Evolutionary conservation across 805 yeast species (phyloP).

Genomic region (Wickerhamiella allomyrinae): DNA sequence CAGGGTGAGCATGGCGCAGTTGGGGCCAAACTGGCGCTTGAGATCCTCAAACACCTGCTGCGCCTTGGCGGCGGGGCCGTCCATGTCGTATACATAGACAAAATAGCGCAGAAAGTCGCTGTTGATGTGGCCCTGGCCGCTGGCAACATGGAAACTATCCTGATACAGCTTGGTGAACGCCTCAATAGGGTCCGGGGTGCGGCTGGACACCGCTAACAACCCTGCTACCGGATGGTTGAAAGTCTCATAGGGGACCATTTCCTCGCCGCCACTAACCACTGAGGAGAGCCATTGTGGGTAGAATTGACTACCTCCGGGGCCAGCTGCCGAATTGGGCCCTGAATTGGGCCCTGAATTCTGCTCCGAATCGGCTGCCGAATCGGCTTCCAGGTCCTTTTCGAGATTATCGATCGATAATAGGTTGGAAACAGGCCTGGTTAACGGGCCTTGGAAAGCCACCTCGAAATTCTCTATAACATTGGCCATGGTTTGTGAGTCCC

Average conservation of each 20-base stretch:
- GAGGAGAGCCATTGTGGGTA: not conserved
- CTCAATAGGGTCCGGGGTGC: conserved; percentile 45
- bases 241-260: conserved; percentile 49
- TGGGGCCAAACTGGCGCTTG: conserved; percentile 26
- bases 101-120: conserved; percentile 44
- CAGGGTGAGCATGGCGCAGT: conserved; percentile 19
- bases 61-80: conserved; percentile 32
- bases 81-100: conserved; percentile 36
- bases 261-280: not conserved
- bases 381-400: not conserved
- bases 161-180: conserved; percentile 39
- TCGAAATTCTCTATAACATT: conserved; percentile 38
- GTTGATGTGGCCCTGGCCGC: conserved; percentile 38
- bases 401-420: not conserved
- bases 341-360: not conserved
- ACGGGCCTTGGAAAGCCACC: conserved; percentile 18
- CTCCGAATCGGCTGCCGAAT: not conserved
- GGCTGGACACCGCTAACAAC: conserved; percentile 46
- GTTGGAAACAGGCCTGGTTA: not conserved
- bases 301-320: not conserved
- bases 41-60: conserved; percentile 28
- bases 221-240: conserved; percentile 78
- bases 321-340: too few relatives aligned
- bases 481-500: conserved; percentile 38
- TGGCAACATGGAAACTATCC: conserved; percentile 19